Evolutionary conservation across 352 stramenopile genomes (phyloP), one percentile per base, ranked within the genome.

Genomic region (Saprolegnia diclina): DNA sequence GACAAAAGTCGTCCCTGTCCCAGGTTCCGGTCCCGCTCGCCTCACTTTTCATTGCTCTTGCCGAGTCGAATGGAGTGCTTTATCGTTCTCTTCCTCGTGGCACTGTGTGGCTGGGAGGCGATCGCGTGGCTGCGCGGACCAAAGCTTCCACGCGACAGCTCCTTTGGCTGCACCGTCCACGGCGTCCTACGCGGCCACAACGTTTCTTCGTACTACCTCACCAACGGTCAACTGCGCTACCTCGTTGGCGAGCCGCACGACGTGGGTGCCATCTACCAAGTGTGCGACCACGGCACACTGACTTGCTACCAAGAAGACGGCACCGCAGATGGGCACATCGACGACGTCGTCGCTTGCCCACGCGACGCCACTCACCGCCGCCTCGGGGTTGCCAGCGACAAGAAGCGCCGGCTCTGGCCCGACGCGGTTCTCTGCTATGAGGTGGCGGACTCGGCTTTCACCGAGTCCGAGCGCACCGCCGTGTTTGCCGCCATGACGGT

Each of bases 251-350:
- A 65, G 1, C 65, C 79, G 6, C 79, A 89, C 72, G 75, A 74
- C 9, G 72, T 67, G 11, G 79, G 79, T 7, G 85, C 79, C 55
- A 77, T 89, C 69, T 89, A 82, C 73, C 79, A 73, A 13, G 70
- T 72, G 6, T 91, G 83, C 71, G 46, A 72, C 48, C 59, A 77
- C 57, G 80, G 83, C 18, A 61, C 53, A 10, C 67, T 81, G 13
- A 79, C 70, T 37, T 91, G 83, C 65, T 88, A 81, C 57, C 77
- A 88, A 53, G 83, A 91, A 67, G 77, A 77, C n/a, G 83, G 81
- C 1, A 72, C 88, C 10, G 83, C 78, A 11, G 81, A 91, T 71
- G 79, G 80, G 26, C 81, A 80, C 35, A 48, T 73, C 48, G 74
- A 79, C 59, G 79, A 74, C 46, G 74, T 89, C 3, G 65, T 79